Percentiles rank a stretch among this genome's conserved stretches.
These are phyloP conservation scores for Lycium barbarum DNA, from an alignment of 257 asterid genomes.

Conservation along the genomic window DNA sequence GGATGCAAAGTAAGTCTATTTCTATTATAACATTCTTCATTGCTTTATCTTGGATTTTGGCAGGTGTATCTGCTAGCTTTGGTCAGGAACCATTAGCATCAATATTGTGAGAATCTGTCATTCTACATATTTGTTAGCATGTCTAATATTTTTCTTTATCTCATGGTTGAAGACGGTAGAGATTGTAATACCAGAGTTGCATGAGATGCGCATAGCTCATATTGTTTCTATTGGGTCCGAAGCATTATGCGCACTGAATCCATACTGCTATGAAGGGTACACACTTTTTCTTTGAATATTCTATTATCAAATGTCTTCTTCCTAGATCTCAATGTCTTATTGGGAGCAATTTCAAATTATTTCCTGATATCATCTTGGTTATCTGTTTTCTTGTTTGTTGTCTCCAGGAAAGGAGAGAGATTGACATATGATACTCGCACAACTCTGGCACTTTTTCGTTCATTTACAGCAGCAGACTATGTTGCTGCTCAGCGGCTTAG, in stretches of 20 bases:
- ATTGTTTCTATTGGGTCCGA: conserved; percentile 91
- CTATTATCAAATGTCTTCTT: background rate
- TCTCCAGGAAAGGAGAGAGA: conserved; percentile 61
- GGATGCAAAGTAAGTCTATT: conserved; percentile 78
- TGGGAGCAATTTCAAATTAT: background rate
- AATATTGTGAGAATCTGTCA: conserved; percentile 19
- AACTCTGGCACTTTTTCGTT: conserved; percentile 81
- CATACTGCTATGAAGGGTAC: conserved; percentile 86
- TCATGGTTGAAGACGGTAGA: conserved; percentile 72
- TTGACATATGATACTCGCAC: conserved; percentile 82
- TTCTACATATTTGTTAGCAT: conserved; percentile 30
- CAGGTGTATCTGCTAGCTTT: background rate
- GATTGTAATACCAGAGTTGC: conserved; percentile 89
- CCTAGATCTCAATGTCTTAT: conserved; percentile 13
- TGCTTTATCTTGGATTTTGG: conserved; percentile 28
- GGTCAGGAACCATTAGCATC: conserved; percentile 24
- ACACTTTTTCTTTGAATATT: conserved; percentile 36
- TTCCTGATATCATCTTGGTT: background rate
- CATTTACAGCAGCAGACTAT: conserved; percentile 88
- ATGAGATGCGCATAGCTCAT: conserved; percentile 93
- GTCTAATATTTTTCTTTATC: conserved; percentile 37
- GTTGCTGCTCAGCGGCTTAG: conserved; percentile 97
- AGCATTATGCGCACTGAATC: conserved; percentile 67
- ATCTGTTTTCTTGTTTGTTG: conserved; percentile 27
- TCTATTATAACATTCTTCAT: conserved; percentile 26